Base-by-base conservation (phyloP, 768 basidiomycete species). In the Phylloporus sp. region DNA sequence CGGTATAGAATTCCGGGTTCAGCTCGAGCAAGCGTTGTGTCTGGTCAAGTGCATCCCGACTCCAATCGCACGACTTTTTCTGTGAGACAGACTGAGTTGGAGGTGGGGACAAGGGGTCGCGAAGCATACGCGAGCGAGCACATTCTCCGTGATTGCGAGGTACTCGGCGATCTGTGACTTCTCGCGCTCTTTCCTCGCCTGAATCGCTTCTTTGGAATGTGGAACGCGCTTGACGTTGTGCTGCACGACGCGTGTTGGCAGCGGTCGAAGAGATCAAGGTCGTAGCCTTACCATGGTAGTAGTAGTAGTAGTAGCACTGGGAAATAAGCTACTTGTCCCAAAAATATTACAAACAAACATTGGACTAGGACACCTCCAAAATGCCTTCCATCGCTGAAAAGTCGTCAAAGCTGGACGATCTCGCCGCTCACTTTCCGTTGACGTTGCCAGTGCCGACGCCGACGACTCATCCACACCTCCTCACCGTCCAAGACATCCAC, bases 1-100 rank as follows among this genome's bases (percentile, higher is more conserved):
- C 71, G 2, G 95, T 94, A 66, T 96, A 96, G 62, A 92, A 92
- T 67, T 99, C 96, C 3, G 95, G 93, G 61, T 97, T 98, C 33
- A 86, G 57, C 42, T 82, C 80, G 9, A 99, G 79, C 20, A 97
- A 65, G 22, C 71, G 74, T 14, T 83, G 82, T 1, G 93, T 95
- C 33, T 86, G 68, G n/a, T 78, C 72, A 28, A 97, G 79, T 0
- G 90, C 81, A n/a, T 86, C 84, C 23, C 67, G 62, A 49, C 82
- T 80, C 77, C 78, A 90, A 48, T 90, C 87, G 42, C 71, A 66
- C 0, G 66, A 58, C 53, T 76, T 77, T 72, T 86, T 91, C 93
- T 97, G 61, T 40, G 44, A 20, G 40, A 20, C 6, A 17, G 21
- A 17, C 18, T 35, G 22, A 53, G 43, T 35, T 32, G n/a, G 21